phyloP scores from a whole-genome alignment of 2,329 filamentous ascomycete genomes.

The Blastomyces percursus region DNA sequence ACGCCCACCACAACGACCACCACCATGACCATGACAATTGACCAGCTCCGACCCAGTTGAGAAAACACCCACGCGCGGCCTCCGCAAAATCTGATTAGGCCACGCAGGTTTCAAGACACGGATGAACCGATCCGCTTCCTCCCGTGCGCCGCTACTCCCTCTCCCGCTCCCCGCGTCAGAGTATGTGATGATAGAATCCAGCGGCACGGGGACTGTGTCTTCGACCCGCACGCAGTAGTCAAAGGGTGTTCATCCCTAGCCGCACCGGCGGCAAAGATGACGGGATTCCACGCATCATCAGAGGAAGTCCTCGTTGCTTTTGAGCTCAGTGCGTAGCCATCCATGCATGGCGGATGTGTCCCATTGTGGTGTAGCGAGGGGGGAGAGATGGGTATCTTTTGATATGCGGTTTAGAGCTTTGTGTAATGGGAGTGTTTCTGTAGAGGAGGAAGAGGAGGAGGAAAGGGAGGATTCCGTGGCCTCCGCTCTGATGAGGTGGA shows the following conservation, averaged over 20 bases:
- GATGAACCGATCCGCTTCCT: slow-evolving; percentile 10
- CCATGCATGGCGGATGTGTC: slow-evolving; percentile 26
- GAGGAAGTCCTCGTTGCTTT: slow-evolving; percentile 14
- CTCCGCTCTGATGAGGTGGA: no score
- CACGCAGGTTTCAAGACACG: slow-evolving; percentile 11
- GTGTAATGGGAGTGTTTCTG: no score
- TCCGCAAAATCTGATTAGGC: slow-evolving; percentile 11
- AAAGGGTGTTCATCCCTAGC: background rate
- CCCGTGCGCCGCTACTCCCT: no score
- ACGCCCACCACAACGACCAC: no score
- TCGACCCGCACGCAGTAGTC: slow-evolving; percentile 18
- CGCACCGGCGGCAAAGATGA: background rate
- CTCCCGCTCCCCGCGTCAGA: no score
- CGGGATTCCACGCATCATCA: slow-evolving; percentile 8
- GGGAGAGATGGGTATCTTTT: no score
- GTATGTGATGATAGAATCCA: background rate
- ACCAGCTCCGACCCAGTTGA: slow-evolving; percentile 17
- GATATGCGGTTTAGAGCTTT: no score
- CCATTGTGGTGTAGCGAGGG: slow-evolving; percentile 14
- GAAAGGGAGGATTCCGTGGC: no score
- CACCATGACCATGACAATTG: no score
- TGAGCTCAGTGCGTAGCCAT: slow-evolving; percentile 21
- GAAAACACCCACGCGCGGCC: slow-evolving; percentile 13
- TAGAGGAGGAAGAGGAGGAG: no score
- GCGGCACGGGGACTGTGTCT: slow-evolving; percentile 10